phyloP scores from a whole-genome alignment of 129 eudicot genomes.

The Artemisia annua region DNA sequence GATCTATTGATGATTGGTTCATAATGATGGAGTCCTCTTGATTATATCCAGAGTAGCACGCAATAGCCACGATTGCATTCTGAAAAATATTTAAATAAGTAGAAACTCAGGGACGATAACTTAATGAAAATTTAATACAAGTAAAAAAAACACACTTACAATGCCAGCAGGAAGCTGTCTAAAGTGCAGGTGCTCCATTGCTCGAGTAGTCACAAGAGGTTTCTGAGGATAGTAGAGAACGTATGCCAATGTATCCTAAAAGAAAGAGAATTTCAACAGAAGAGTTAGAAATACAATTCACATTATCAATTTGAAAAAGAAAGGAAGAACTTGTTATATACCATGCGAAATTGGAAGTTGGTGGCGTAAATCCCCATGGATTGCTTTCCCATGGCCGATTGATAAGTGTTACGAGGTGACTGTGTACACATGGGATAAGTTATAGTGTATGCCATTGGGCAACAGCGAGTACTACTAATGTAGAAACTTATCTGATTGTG shows the following conservation, averaged over 20 bases:
- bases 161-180: constrained; percentile 36
- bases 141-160: too few relatives aligned
- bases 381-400: constrained; percentile 98
- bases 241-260: not conserved
- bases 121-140: not conserved
- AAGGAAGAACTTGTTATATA: constrained; percentile 21
- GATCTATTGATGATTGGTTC: constrained; percentile 90
- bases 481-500: not conserved
- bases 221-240: not conserved
- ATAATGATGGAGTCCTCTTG: constrained; percentile 98
- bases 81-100: constrained; percentile 8
- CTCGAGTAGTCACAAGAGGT: not conserved
- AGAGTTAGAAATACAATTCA: not conserved
- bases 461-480: not conserved
- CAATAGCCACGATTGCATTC: constrained; percentile 93
- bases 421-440: not conserved
- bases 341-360: constrained; percentile 92
- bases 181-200: not conserved
- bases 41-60: constrained; percentile 95
- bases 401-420: constrained; percentile 45
- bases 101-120: constrained; percentile 9
- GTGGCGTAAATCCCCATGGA: constrained; percentile 98
- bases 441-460: not conserved
- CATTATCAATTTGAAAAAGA: not conserved
- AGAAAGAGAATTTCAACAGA: too few relatives aligned